A percentile compares a stretch with the other conserved stretches of the same genome.
Evolutionary conservation across 192 early-diverging fungal species (phyloP).

Genomic region (Coemansia sp.): DNA sequence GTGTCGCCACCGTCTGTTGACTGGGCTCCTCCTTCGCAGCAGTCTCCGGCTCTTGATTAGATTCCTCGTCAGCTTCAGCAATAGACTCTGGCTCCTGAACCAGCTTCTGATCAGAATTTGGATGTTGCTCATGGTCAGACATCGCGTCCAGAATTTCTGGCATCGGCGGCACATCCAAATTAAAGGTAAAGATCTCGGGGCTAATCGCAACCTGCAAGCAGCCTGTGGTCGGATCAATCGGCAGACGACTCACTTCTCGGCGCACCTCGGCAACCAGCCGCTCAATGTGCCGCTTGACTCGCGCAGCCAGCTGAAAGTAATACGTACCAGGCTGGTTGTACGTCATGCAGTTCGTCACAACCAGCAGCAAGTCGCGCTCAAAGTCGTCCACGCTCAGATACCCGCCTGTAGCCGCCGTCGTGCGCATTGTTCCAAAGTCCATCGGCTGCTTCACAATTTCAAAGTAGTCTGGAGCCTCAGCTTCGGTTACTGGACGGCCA

Average conservation of each 20-base stretch:
- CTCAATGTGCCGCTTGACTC: constrained; percentile 30
- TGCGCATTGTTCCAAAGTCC: constrained; percentile 68
- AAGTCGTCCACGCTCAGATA: constrained; percentile 65
- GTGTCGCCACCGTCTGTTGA: background rate
- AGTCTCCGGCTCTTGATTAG: too few species aligned
- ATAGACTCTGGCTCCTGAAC: background rate
- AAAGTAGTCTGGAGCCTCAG: constrained; percentile 76
- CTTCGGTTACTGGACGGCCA: constrained; percentile 63
- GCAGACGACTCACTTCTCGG: constrained; percentile 6
- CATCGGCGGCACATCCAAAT: constrained; percentile 6
- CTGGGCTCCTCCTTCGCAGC: background rate
- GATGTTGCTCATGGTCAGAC: background rate
- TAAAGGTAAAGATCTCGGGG: constrained; percentile 30
- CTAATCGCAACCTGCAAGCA: constrained; percentile 24
- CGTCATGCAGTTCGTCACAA: constrained; percentile 42
- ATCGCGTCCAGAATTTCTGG: constrained; percentile 1
- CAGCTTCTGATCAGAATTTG: background rate
- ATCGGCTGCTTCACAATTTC: constrained; percentile 71
- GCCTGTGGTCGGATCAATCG: constrained; percentile 40
- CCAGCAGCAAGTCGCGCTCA: constrained; percentile 49
- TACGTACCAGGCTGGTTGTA: constrained; percentile 54
- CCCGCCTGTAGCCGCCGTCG: constrained; percentile 56
- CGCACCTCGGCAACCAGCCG: constrained; percentile 23
- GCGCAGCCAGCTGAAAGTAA: constrained; percentile 40
- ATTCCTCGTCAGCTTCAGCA: background rate